Base-by-base conservation (phyloP, 768 basidiomycete species). In the Boletus huronensis region DNA sequence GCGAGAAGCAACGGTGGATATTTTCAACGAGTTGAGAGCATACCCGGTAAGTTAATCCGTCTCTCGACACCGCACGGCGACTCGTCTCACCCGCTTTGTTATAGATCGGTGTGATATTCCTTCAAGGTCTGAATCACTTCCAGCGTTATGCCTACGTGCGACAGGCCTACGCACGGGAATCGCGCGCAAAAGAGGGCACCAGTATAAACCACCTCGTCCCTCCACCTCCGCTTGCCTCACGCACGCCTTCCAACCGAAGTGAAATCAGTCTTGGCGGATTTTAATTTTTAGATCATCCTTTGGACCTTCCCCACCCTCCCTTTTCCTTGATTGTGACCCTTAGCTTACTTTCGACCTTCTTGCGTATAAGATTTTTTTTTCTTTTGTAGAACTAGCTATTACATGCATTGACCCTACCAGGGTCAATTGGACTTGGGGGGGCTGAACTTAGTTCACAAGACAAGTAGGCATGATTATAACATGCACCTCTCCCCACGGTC, bases 101-200 rank as follows among this genome's bases (percentile, higher is more conserved):
- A 55, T 63, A 94, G 93, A 82, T 93, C 52, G 93, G 93, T 0
- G 79, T 85, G 19, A 75, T 88, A 50, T 91, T 86, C 65, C 71
- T 95, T 34, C 84, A 88, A 65, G 75, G 82, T 10, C 77, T 96
- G 25, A 96, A 94, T 66, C 87, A 90, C 62, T 96, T 95, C 68
- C 91, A 93, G 64, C 83, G 90, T 3, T 88, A 91, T 54, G 89
- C 93, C 0, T 95, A 92, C 64, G 83, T 90, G 25, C 82, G 93
- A 41, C 87, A 90, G 67, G 90, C 90, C 0, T 81, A 89, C 65
- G 82, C 82, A 14, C 78, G 80, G 34, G 87, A 91, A 57, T 72
- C 60, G 6, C 68, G 70, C n/a, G 40, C 58, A 0, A 68, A 66
- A 50, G 77, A 77, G n/a, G 54, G 67, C 10, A 28, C 52, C 13